Evolutionary conservation across 2,329 filamentous ascomycete species (phyloP).

Genomic region (Neodidymelliopsis sp.): DNA sequence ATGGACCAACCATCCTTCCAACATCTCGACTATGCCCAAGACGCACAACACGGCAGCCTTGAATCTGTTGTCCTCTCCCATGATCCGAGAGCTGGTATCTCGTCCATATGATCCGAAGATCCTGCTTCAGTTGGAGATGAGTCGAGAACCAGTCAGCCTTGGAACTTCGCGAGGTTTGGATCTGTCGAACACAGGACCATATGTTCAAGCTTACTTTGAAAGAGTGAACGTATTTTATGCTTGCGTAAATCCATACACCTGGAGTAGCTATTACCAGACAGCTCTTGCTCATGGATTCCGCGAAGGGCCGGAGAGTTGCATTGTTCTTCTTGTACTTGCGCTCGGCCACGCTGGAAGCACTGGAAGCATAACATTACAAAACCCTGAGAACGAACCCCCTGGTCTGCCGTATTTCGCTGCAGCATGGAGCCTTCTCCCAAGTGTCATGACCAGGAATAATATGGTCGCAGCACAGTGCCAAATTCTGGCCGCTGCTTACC

Average conservation of each 20-base stretch:
- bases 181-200: slow-evolving; percentile 75
- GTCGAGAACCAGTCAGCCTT: slow-evolving; percentile 73
- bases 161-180: slow-evolving; percentile 69
- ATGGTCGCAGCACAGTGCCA: slow-evolving; percentile 82
- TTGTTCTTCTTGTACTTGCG: slow-evolving; percentile 79
- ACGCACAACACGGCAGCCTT: slow-evolving; percentile 81
- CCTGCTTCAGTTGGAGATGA: slow-evolving; percentile 82
- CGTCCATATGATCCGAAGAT: slow-evolving; percentile 81
- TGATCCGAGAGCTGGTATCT: slow-evolving; percentile 79
- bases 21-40: slow-evolving; percentile 87
- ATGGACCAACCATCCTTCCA: slow-evolving; percentile 68
- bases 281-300: slow-evolving; percentile 79
- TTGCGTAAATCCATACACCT: slow-evolving; percentile 82
- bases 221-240: slow-evolving; percentile 87
- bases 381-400: slow-evolving; percentile 73
- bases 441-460: slow-evolving; percentile 80
- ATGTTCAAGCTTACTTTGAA: slow-evolving; percentile 81
- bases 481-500: slow-evolving; percentile 79
- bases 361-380: slow-evolving; percentile 77
- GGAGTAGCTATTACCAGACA: slow-evolving; percentile 76
- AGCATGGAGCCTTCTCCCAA: slow-evolving; percentile 78
- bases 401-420: slow-evolving; percentile 82
- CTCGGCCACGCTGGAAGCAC: slow-evolving; percentile 78
- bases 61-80: slow-evolving; percentile 80
- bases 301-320: slow-evolving; percentile 81